Conservation (phyloP, 2,329 filamentous ascomycete species). For the Dactylonectria estremocensis region DNA sequence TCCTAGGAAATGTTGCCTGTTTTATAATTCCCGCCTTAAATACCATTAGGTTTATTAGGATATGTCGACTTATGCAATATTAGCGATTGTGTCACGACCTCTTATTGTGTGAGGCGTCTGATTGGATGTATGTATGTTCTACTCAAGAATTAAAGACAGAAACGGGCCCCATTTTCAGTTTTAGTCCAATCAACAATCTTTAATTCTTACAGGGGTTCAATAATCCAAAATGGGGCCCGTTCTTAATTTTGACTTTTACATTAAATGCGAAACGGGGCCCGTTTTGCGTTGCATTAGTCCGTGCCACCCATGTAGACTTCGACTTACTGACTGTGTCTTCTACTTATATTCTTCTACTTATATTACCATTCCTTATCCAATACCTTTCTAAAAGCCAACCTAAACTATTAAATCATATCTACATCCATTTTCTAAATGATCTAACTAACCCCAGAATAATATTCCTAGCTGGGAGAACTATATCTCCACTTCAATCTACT, state of each 20-base stretch:
- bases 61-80: too few relatives aligned
- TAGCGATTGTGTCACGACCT: too few relatives aligned
- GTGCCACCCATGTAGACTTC: conserved; percentile 1
- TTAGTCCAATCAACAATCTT: conserved; percentile 6
- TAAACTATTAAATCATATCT: background rate
- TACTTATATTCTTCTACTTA: background rate
- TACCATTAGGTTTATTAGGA: too few relatives aligned
- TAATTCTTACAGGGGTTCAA: background rate
- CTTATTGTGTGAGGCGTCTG: too few relatives aligned
- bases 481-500: conserved; percentile 8
- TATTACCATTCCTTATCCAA: background rate
- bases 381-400: background rate
- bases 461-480: conserved; percentile 3
- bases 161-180: background rate
- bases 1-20: background rate
- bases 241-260: background rate
- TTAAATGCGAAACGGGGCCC: background rate
- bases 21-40: too few relatives aligned
- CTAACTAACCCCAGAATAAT: background rate
- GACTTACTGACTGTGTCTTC: background rate
- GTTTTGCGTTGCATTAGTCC: conserved; percentile 8
- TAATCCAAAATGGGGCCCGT: conserved; percentile 1
- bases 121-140: too few relatives aligned
- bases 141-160: conserved; percentile 11
- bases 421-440: background rate